Evolutionary conservation across 2,329 filamentous ascomycete genomes (phyloP), one percentile per base, ranked within the genome.

Genomic region (Xylariaceae sp.): DNA sequence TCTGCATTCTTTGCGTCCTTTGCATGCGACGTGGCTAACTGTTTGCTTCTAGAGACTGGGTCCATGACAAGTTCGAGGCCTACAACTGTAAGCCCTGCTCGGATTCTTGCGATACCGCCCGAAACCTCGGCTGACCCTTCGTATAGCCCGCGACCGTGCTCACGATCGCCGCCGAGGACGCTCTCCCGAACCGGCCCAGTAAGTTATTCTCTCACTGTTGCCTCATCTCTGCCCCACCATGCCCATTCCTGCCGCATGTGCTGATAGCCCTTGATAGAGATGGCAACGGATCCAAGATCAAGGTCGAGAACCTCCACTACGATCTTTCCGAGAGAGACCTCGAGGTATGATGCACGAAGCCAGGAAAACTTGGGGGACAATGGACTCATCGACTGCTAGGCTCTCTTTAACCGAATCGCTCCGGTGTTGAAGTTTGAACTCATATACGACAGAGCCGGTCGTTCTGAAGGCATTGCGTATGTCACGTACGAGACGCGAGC

Each of bases 281-380:
- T 42, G 71, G 76, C 35, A 76, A 77, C 58, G 86, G 87, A 66
- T 80, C 86, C 51, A 93, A 90, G 75, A 75, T 97, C 65, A 87
- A 88, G 65, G 88, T 96, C 62, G 90, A 95, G 62, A 96, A 96
- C 72, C 78, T 97, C 59, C 92, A 97, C 74, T 97, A 96, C 74
- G 92, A 97, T 62, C 81, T 97, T 63, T 92, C 88, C 10, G 86
- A 93, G 73, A 86, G 88, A 44, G 92, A 96, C 71, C 81, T 96
- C 56, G 83, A 89, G 69, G 91, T 95, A 76, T 58, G 75, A 44
- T 30, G 8, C 15, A 55, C n/a, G 8, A 5, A 15, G 13, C 50
- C 17, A n/a, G n/a, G 35, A 50, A 55, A 9, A 18, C 9, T 30
- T 23, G 8, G 30, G 4, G 18, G 17, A 18, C 37, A n/a, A 6